Conservation (phyloP, 805 yeast species). For the Priceomyces haplophilus region DNA sequence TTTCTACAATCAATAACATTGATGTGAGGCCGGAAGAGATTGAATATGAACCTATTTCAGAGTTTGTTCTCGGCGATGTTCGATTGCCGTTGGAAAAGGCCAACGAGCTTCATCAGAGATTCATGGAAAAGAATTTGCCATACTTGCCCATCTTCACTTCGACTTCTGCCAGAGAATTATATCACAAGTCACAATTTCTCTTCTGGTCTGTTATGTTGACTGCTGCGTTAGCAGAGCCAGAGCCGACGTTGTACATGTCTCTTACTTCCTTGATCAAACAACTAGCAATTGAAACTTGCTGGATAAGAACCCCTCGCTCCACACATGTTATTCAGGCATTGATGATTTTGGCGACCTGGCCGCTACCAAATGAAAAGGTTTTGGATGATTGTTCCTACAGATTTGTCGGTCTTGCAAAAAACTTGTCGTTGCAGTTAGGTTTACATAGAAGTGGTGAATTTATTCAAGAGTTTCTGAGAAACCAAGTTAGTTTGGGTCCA, state of each 20-base stretch:
- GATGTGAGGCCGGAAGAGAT: constrained; percentile 3
- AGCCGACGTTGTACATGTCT: constrained; percentile 74
- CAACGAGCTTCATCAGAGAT: constrained; percentile 64
- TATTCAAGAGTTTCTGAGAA: constrained; percentile 84
- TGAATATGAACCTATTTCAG: constrained; percentile 38
- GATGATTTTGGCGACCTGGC: constrained; percentile 84
- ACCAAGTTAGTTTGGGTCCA: constrained; percentile 77
- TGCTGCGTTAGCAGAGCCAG: constrained; percentile 83
- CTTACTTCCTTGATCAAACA: constrained; percentile 78
- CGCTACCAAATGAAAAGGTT: constrained; percentile 87
- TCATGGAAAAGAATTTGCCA: constrained; percentile 66
- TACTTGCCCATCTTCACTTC: constrained; percentile 77
- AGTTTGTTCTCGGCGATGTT: constrained; percentile 76
- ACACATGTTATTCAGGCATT: constrained; percentile 92
- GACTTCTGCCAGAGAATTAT: constrained; percentile 67
- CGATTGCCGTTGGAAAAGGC: constrained; percentile 65
- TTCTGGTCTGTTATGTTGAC: constrained; percentile 91
- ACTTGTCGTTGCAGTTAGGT: constrained; percentile 80
- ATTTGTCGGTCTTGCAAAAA: constrained; percentile 83
- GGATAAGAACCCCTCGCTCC: constrained; percentile 90
- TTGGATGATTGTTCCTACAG: constrained; percentile 89
- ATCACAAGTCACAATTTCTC: constrained; percentile 75
- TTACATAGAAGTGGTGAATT: constrained; percentile 85
- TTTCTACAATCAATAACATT: constrained; percentile 2
- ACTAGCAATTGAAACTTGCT: constrained; percentile 85